phyloP scores from a whole-genome alignment of 2,329 filamentous ascomycete species.

The Cordyceps fumosorosea region DNA sequence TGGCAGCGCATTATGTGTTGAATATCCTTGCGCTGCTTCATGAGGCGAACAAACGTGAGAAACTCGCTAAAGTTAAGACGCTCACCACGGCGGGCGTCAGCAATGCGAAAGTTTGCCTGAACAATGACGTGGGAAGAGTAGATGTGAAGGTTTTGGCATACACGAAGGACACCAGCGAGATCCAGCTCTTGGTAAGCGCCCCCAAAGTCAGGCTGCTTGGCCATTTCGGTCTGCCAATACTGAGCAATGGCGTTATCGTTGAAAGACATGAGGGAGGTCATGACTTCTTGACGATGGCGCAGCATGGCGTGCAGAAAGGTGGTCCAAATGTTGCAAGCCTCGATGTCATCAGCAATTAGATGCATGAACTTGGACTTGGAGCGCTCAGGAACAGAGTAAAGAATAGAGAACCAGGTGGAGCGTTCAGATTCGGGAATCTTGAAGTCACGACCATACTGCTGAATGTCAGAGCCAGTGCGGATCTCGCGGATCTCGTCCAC shows the following conservation, averaged over 20 bases:
- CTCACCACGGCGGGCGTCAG: slow-evolving; percentile 58
- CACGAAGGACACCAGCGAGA: slow-evolving; percentile 68
- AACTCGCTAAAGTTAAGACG: slow-evolving; percentile 76
- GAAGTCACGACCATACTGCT: slow-evolving; percentile 84
- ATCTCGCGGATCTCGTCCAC: slow-evolving; percentile 95
- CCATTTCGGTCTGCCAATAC: slow-evolving; percentile 84
- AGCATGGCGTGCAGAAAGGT: slow-evolving; percentile 77
- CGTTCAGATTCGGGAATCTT: slow-evolving; percentile 62
- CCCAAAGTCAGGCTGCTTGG: slow-evolving; percentile 52
- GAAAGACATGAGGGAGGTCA: slow-evolving; percentile 83
- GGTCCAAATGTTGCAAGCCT: slow-evolving; percentile 73
- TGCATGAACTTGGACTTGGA: slow-evolving; percentile 84
- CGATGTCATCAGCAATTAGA: slow-evolving; percentile 69
- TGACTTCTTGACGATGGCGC: slow-evolving; percentile 79
- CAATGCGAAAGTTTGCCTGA: slow-evolving; percentile 64
- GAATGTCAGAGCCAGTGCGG: slow-evolving; percentile 72
- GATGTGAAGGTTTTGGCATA: slow-evolving; percentile 88
- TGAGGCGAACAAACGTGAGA: slow-evolving; percentile 69
- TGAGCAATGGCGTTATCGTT: slow-evolving; percentile 73
- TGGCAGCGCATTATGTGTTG: slow-evolving; percentile 62
- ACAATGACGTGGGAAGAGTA: slow-evolving; percentile 75
- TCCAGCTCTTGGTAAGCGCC: slow-evolving; percentile 65
- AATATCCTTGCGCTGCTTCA: slow-evolving; percentile 82
- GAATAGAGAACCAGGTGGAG: slow-evolving; percentile 78
- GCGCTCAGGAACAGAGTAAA: slow-evolving; percentile 73